A percentile compares a stretch with the other conserved stretches of the same genome.
phyloP scores from a whole-genome alignment of 371 early-diverging fungal genomes.

The Mortierella sp. region DNA sequence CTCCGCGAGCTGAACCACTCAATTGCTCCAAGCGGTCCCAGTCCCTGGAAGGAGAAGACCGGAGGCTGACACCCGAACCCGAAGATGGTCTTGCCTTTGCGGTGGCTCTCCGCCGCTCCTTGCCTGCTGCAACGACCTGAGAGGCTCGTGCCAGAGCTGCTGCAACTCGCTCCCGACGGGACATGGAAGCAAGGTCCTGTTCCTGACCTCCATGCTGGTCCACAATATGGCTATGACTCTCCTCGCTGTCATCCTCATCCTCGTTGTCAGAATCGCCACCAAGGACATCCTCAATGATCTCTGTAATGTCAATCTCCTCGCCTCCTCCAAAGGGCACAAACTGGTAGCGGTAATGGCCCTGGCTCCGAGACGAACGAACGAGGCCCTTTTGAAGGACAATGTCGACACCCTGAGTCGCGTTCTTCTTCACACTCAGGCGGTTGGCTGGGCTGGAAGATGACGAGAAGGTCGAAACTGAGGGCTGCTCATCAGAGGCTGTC shows the following conservation, averaged over 20 bases:
- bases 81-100: constrained; percentile 17
- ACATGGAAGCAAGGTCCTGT: constrained; percentile 28
- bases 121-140: constrained; percentile 47
- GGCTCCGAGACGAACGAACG: constrained; percentile 46
- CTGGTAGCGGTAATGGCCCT: constrained; percentile 48
- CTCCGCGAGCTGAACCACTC: constrained; percentile 41
- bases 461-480: neutral
- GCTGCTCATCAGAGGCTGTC: constrained; percentile 20
- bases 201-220: constrained; percentile 12
- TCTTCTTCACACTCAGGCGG: constrained; percentile 43
- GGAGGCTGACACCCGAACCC: constrained; percentile 5
- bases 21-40: constrained; percentile 43
- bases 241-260: constrained; percentile 33
- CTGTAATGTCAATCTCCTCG: constrained; percentile 60
- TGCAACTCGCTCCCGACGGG: constrained; percentile 38
- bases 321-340: constrained; percentile 57
- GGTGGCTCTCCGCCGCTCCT: constrained; percentile 41
- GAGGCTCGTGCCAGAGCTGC: constrained; percentile 53
- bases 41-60: constrained; percentile 18
- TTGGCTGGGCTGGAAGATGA: neutral
- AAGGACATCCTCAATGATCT: constrained; percentile 60
- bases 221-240: neutral
- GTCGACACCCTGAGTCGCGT: constrained; percentile 55
- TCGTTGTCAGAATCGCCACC: constrained; percentile 56
- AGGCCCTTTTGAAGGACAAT: constrained; percentile 55